Conservation (phyloP, 139 green algal genomes). For the Chlorella vulgaris region DNA sequence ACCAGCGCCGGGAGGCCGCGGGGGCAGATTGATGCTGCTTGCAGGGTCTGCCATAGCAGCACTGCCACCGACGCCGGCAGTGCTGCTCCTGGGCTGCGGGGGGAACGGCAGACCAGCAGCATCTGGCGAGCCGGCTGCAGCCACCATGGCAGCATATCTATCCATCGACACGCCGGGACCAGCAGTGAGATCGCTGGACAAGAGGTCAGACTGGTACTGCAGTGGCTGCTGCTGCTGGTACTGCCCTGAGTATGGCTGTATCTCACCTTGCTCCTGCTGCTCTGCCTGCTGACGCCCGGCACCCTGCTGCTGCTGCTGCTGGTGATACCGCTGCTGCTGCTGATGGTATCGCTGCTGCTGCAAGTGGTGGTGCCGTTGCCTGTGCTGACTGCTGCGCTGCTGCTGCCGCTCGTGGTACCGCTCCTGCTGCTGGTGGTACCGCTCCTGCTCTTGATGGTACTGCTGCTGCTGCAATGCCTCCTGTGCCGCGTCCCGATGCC, state of each 20-base stretch:
- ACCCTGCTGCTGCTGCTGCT: not conserved
- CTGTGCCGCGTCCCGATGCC: not conserved
- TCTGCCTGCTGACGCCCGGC: too few relatives aligned
- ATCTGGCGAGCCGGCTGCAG: not conserved
- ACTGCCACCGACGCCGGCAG: too few relatives aligned
- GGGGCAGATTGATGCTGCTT: too few relatives aligned
- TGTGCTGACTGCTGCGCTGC: not conserved
- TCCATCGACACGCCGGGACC: not conserved
- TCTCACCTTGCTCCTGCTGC: too few relatives aligned
- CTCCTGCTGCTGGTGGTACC: not conserved
- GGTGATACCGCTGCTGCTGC: not conserved
- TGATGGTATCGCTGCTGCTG: not conserved
- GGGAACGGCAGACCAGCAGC: too few relatives aligned
- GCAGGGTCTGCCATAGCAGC: too few relatives aligned
- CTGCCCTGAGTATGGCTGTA: too few relatives aligned
- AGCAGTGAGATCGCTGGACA: not conserved
- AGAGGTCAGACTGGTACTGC: not conserved
- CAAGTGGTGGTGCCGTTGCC: not conserved
- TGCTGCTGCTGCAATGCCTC: not conserved
- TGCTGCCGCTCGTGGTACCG: not conserved
- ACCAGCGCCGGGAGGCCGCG: too few relatives aligned
- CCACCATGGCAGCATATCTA: constrained; percentile 13
- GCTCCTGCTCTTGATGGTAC: not conserved
- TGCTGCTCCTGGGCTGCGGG: too few relatives aligned
- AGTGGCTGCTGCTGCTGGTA: not conserved